Evolutionary conservation across 2,329 filamentous ascomycete species (phyloP).

Genomic region (Pestalotiopsis sp.): DNA sequence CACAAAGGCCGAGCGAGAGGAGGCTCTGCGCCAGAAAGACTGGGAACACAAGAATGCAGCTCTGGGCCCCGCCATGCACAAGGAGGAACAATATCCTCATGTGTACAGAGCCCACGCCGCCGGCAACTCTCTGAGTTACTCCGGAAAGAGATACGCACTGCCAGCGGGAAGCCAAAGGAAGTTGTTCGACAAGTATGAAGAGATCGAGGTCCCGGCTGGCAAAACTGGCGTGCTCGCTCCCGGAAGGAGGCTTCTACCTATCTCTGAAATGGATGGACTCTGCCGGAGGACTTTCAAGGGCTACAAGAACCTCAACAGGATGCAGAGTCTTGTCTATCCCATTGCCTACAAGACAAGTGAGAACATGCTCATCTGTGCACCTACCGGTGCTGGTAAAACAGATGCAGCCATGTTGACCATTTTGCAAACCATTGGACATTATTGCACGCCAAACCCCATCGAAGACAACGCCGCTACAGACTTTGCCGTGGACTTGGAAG

Average conservation of each 20-base stretch:
- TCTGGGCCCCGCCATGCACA: conserved; percentile 71
- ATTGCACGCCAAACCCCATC: conserved; percentile 77
- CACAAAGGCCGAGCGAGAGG: conserved; percentile 77
- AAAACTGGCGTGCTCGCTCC: conserved; percentile 74
- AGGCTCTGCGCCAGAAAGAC: conserved; percentile 75
- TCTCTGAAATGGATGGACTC: conserved; percentile 83
- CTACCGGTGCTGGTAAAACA: conserved; percentile 97
- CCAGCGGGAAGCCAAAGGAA: conserved; percentile 74
- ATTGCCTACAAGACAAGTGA: conserved; percentile 95
- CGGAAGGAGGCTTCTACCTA: conserved; percentile 75
- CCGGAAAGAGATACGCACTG: conserved; percentile 81
- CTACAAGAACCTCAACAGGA: conserved; percentile 91
- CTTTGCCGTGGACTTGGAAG: conserved; percentile 80
- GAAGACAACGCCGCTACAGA: conserved; percentile 74
- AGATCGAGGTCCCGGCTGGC: conserved; percentile 83
- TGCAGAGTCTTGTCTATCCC: conserved; percentile 96
- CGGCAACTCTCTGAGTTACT: conserved; percentile 80
- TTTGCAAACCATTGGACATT: conserved; percentile 85
- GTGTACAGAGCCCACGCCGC: conserved; percentile 85
- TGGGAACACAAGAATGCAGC: conserved; percentile 79
- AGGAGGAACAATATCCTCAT: conserved; percentile 84
- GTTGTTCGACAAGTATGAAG: conserved; percentile 81
- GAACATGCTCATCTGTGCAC: conserved; percentile 98
- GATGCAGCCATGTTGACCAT: conserved; percentile 98
- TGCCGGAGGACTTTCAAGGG: conserved; percentile 92